A percentile compares a stretch with the other conserved stretches of the same genome.
Evolutionary conservation across 139 green algal genomes (phyloP).

Genomic region (Chlamydomonas applanata): DNA sequence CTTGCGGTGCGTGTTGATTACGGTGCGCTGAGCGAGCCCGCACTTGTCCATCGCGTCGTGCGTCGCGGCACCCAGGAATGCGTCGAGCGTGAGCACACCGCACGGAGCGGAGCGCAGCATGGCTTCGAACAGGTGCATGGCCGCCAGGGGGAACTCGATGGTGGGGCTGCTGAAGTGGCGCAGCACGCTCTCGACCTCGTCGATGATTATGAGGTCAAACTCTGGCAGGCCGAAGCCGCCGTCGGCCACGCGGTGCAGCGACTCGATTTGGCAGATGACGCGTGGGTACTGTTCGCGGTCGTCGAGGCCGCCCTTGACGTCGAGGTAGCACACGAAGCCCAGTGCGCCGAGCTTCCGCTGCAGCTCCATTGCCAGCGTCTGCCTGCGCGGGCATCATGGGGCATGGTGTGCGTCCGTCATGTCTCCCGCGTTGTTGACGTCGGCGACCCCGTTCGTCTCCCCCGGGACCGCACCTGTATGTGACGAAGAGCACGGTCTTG

Average conservation of each 20-base stretch:
- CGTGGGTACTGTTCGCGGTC: constrained; percentile 10
- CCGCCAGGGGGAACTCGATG: not conserved
- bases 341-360: constrained; percentile 11
- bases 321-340: constrained; percentile 20
- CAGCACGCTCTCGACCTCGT: constrained; percentile 1
- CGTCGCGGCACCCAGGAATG: not conserved
- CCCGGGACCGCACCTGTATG: constrained; percentile 1
- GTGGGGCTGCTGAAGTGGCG: constrained; percentile 2
- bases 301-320: not conserved
- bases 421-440: no score
- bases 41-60: not conserved
- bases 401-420: no score
- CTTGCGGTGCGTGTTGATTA: not conserved
- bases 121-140: not conserved
- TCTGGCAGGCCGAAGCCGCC: not conserved
- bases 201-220: not conserved
- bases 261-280: constrained; percentile 5
- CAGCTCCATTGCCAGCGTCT: constrained; percentile 13
- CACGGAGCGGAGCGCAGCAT: not conserved
- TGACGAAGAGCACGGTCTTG: not conserved
- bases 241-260: not conserved
- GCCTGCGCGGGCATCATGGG: not conserved
- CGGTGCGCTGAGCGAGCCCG: not conserved
- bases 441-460: no score
- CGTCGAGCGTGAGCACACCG: constrained; percentile 5